These are phyloP conservation scores for Euptelea pleiosperma DNA, from an alignment of 164 flowering plant species.

Conservation along the genomic window DNA sequence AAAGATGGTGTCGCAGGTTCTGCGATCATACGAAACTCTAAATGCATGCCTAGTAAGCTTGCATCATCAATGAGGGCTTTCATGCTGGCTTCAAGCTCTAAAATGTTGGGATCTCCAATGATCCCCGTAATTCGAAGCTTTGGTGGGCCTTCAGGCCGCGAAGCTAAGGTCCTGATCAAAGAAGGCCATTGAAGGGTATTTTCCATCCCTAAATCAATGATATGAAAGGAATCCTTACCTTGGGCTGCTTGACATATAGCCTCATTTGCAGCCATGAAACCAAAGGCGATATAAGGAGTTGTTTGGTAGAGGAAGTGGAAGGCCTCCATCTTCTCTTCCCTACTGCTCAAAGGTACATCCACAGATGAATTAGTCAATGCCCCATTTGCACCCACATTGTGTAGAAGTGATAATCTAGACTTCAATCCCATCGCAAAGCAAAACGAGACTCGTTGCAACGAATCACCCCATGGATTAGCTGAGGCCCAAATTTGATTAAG, in stretches of 20 bases:
- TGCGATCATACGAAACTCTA: slow-evolving; percentile 31
- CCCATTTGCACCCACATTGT: slow-evolving; percentile 34
- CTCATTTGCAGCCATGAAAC: slow-evolving; percentile 61
- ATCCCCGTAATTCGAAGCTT: slow-evolving; percentile 43
- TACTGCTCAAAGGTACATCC: slow-evolving; percentile 22
- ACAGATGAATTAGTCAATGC: slow-evolving; percentile 21
- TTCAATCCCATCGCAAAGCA: slow-evolving; percentile 53
- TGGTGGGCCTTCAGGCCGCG: slow-evolving; percentile 40
- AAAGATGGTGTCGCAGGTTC: slow-evolving; percentile 29
- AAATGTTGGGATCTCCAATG: slow-evolving; percentile 11
- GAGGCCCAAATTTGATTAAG: slow-evolving; percentile 43
- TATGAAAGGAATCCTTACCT: slow-evolving; percentile 45
- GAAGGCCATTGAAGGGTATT: slow-evolving; percentile 59
- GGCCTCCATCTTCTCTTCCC: slow-evolving; percentile 52
- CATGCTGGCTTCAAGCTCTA: slow-evolving; percentile 32
- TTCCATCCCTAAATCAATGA: slow-evolving; percentile 56
- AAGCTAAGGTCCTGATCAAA: slow-evolving; percentile 44
- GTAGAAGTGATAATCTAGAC: slow-evolving; percentile 40
- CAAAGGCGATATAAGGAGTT: slow-evolving; percentile 62
- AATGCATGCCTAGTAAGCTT: slow-evolving; percentile 26
- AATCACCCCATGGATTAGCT: slow-evolving; percentile 46
- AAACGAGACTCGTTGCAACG: slow-evolving; percentile 49
- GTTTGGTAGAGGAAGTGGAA: slow-evolving; percentile 49
- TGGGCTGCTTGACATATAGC: slow-evolving; percentile 45
- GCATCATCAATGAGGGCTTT: slow-evolving; percentile 37